phyloP scores from a whole-genome alignment of 805 yeast species.

The Brettanomyces nanus region DNA sequence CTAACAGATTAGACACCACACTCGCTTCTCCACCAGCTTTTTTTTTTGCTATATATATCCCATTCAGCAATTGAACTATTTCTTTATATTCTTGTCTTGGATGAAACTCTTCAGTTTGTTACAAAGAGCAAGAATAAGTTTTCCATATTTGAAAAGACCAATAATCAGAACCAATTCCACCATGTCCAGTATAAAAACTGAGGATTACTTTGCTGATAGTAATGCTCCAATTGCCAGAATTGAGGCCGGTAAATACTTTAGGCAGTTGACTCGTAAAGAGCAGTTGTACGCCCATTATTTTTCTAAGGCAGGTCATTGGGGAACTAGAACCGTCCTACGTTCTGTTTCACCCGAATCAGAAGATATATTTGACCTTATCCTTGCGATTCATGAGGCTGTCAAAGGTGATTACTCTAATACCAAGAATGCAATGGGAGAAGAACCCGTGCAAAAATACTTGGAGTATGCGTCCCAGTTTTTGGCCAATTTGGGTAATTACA shows the following conservation, averaged over 20 bases:
- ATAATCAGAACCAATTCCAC: too few species aligned
- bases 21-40: too few species aligned
- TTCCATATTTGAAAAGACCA: too few species aligned
- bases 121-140: too few species aligned
- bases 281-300: constrained; percentile 77
- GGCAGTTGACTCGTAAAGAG: constrained; percentile 48
- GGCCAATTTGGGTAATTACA: constrained; percentile 69
- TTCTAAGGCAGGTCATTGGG: constrained; percentile 77
- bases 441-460: constrained; percentile 39
- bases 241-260: constrained; percentile 62
- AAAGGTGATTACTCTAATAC: constrained; percentile 39
- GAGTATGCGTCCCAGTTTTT: constrained; percentile 73
- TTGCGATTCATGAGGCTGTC: constrained; percentile 45
- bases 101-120: too few species aligned
- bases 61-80: too few species aligned
- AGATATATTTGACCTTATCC: constrained; percentile 59
- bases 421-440: constrained; percentile 26
- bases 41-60: too few species aligned
- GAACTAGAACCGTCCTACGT: constrained; percentile 70
- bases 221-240: constrained; percentile 66
- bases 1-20: too few species aligned
- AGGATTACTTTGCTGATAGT: constrained; percentile 41
- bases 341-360: constrained; percentile 83
- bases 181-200: constrained; percentile 13
- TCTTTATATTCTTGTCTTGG: too few species aligned